Conservation (phyloP, 345 rosid genomes). For the Citrus australasica region DNA sequence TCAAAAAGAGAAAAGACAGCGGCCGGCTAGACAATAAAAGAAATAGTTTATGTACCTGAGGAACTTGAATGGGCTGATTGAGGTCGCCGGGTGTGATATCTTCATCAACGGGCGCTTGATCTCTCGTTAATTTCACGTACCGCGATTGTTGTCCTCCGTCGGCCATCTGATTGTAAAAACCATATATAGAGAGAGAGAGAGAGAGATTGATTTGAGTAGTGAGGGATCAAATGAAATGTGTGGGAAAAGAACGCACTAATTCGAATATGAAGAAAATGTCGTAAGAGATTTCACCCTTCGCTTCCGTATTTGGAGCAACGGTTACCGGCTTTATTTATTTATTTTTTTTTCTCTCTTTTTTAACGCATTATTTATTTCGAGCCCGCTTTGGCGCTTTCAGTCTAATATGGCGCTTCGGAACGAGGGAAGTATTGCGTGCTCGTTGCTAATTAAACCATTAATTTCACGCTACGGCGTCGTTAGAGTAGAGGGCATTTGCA, state of each 20-base stretch:
- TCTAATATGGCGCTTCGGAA: neutral
- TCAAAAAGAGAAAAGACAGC: neutral
- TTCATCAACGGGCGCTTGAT: conserved; percentile 58
- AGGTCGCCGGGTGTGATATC: conserved; percentile 89
- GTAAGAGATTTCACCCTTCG: neutral
- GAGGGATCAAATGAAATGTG: neutral
- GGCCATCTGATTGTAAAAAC: conserved; percentile 39
- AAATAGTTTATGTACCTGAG: conserved; percentile 39
- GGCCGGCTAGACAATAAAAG: neutral
- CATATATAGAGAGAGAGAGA: neutral
- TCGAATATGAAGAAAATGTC: neutral
- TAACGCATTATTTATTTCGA: neutral
- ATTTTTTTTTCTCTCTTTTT: too few species aligned
- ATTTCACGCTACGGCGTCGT: too few species aligned
- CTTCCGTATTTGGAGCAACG: conserved; percentile 6
- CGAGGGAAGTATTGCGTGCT: neutral
- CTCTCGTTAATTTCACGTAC: conserved; percentile 66
- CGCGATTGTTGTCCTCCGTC: conserved; percentile 54
- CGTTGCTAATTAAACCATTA: too few species aligned
- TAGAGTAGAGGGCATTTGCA: too few species aligned
- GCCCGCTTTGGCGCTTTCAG: neutral
- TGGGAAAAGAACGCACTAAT: neutral
- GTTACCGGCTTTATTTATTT: neutral
- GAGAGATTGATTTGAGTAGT: too few species aligned
- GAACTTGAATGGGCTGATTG: conserved; percentile 85